Evolutionary conservation across 768 basidiomycete species (phyloP).

Genomic region (Terana coerulea): DNA sequence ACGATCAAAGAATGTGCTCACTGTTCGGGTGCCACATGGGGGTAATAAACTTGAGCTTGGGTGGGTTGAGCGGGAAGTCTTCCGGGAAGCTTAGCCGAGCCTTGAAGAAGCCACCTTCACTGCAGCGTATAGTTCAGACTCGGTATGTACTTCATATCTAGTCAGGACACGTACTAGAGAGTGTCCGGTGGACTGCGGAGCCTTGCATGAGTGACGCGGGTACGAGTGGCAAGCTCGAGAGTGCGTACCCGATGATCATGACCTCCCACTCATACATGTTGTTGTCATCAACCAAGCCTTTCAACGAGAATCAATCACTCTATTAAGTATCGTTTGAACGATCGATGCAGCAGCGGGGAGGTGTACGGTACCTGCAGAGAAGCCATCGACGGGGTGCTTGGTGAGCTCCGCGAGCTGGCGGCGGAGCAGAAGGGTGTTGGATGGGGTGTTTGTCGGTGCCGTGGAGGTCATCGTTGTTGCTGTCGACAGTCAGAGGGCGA

Average conservation of each 20-base stretch:
- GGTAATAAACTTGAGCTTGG: conserved; percentile 95
- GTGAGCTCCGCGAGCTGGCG: conserved; percentile 82
- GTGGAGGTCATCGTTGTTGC: conserved; percentile 11
- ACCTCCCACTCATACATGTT: conserved; percentile 98
- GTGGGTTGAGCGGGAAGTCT: conserved; percentile 87
- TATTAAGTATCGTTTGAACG: conserved; percentile 22
- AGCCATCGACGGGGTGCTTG: conserved; percentile 92
- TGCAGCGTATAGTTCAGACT: conserved; percentile 30
- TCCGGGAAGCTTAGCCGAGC: conserved; percentile 85
- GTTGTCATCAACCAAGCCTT: conserved; percentile 90
- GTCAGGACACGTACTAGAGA: conserved; percentile 61
- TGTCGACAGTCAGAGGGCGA: neutral
- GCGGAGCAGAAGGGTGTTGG: conserved; percentile 61
- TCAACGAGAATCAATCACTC: conserved; percentile 17
- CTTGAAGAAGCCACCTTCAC: conserved; percentile 96
- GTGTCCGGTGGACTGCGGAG: conserved; percentile 80
- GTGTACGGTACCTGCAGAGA: conserved; percentile 74
- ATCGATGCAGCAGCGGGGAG: conserved; percentile 9
- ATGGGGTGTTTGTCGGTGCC: conserved; percentile 17
- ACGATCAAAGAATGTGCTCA: conserved; percentile 34
- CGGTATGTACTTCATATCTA: neutral
- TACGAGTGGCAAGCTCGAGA: neutral
- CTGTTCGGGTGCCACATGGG: conserved; percentile 99
- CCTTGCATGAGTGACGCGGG: neutral
- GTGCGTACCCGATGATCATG: conserved; percentile 82